A percentile compares a stretch with the other conserved stretches of the same genome.
These are phyloP conservation scores for Chrysophaeum taylorii DNA, from an alignment of 352 stramenopile species.

Conservation along the genomic window DNA sequence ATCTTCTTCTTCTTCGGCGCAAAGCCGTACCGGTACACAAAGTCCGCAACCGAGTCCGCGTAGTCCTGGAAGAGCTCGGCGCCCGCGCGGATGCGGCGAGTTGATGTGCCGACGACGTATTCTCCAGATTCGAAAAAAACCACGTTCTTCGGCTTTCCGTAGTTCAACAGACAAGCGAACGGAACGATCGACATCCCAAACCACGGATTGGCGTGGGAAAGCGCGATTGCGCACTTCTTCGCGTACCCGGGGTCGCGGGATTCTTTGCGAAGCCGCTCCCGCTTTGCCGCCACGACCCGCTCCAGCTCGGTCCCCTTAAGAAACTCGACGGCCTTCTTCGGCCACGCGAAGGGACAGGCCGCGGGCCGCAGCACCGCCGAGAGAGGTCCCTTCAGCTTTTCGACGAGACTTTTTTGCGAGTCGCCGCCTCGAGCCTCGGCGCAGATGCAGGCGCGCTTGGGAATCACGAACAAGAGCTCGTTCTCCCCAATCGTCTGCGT, in stretches of 20 bases:
- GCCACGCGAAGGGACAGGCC: slow-evolving; percentile 20
- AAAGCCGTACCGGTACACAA: slow-evolving; percentile 26
- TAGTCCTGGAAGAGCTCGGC: slow-evolving; percentile 25
- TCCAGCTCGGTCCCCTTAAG: slow-evolving; percentile 22
- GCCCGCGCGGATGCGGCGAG: slow-evolving; percentile 14
- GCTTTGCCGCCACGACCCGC: slow-evolving; percentile 21
- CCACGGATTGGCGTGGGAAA: slow-evolving; percentile 18
- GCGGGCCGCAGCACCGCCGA: slow-evolving; percentile 22
- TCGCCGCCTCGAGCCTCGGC: background rate
- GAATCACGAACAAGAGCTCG: background rate
- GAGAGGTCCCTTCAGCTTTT: slow-evolving; percentile 22
- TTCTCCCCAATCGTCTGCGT: slow-evolving; percentile 21
- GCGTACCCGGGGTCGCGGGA: slow-evolving; percentile 9
- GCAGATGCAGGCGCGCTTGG: background rate
- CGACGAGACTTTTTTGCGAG: background rate
- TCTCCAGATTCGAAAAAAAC: slow-evolving; percentile 24
- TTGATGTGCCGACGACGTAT: slow-evolving; percentile 20
- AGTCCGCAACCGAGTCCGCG: slow-evolving; percentile 22
- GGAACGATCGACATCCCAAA: slow-evolving; percentile 25
- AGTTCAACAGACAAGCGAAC: slow-evolving; percentile 24
- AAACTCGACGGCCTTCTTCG: background rate
- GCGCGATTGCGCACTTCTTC: slow-evolving; percentile 16
- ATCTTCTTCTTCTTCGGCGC: slow-evolving; percentile 11
- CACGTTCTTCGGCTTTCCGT: slow-evolving; percentile 14
- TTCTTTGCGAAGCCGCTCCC: slow-evolving; percentile 16